A percentile compares a stretch with the other conserved stretches of the same genome.
Evolutionary conservation across 345 rosid genomes (phyloP).

Genomic region (Syzygium jambos): DNA sequence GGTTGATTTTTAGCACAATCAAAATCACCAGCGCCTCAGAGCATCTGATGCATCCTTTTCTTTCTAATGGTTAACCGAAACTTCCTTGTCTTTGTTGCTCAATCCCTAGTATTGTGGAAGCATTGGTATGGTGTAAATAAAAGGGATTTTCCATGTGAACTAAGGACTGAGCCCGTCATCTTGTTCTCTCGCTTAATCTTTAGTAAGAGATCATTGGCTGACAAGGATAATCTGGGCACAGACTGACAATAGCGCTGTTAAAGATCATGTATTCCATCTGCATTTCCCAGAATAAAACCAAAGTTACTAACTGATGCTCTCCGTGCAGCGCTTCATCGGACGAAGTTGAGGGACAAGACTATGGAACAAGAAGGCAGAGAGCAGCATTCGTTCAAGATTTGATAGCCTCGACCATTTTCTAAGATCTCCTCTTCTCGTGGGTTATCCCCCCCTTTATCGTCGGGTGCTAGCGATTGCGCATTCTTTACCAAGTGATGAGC

Average conservation of each 20-base stretch:
- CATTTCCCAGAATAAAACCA: background rate
- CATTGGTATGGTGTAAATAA: background rate
- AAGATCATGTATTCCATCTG: background rate
- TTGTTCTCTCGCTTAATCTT: background rate
- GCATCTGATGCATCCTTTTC: background rate
- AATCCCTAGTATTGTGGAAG: background rate
- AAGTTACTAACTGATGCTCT: background rate
- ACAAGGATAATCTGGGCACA: background rate
- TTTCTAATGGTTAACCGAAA: background rate
- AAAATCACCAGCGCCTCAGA: background rate
- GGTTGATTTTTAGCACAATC: background rate
- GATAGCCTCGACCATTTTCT: conserved; percentile 36
- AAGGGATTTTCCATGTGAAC: background rate
- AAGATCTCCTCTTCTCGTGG: background rate
- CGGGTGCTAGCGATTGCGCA: background rate
- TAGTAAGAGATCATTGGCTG: background rate
- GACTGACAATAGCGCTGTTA: background rate
- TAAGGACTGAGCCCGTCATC: background rate
- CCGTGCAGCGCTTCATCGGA: conserved; percentile 18
- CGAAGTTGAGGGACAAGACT: conserved; percentile 11
- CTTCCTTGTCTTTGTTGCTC: background rate
- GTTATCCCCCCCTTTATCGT: background rate
- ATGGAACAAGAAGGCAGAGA: conserved; percentile 37
- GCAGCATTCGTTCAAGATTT: conserved; percentile 35
- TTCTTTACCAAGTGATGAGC: background rate